Conservation (phyloP, 768 basidiomycete genomes). For the Podaxis sp. region DNA sequence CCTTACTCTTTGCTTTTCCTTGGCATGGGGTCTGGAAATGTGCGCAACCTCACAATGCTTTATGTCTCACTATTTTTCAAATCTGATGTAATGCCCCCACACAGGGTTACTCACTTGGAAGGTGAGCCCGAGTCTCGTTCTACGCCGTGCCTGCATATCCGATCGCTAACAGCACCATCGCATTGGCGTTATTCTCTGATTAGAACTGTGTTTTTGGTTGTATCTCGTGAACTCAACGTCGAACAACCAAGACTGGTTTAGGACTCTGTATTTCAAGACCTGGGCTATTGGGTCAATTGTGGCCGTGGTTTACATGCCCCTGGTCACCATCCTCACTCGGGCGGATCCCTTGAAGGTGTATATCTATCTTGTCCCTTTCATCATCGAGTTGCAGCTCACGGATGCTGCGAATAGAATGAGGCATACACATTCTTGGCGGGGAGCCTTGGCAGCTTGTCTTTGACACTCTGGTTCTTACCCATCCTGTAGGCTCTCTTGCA, state of each 20-base stretch:
- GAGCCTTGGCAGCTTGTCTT: constrained; percentile 60
- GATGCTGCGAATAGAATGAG: constrained; percentile 49
- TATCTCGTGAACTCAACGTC: constrained; percentile 72
- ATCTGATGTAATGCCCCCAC: background rate
- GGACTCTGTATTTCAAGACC: constrained; percentile 66
- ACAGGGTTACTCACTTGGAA: constrained; percentile 78
- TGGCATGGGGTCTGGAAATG: constrained; percentile 78
- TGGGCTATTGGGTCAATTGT: constrained; percentile 67
- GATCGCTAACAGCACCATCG: background rate
- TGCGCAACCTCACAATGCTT: constrained; percentile 30
- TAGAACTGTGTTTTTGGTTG: constrained; percentile 87
- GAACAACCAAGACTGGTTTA: constrained; percentile 73
- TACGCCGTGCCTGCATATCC: no score
- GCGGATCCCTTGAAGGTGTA: constrained; percentile 56
- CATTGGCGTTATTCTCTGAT: constrained; percentile 3
- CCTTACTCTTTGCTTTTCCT: constrained; percentile 57
- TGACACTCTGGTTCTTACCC: constrained; percentile 76
- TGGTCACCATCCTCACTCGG: constrained; percentile 65
- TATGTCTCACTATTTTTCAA: background rate
- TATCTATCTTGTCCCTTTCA: constrained; percentile 9
- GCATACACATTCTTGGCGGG: constrained; percentile 70
- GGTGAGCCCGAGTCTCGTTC: constrained; percentile 36
- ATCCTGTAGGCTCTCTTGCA: constrained; percentile 47
- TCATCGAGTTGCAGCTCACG: constrained; percentile 5
- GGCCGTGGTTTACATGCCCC: constrained; percentile 66